Conservation (phyloP, 2,329 filamentous ascomycete genomes). For the Claviceps spartinae region DNA sequence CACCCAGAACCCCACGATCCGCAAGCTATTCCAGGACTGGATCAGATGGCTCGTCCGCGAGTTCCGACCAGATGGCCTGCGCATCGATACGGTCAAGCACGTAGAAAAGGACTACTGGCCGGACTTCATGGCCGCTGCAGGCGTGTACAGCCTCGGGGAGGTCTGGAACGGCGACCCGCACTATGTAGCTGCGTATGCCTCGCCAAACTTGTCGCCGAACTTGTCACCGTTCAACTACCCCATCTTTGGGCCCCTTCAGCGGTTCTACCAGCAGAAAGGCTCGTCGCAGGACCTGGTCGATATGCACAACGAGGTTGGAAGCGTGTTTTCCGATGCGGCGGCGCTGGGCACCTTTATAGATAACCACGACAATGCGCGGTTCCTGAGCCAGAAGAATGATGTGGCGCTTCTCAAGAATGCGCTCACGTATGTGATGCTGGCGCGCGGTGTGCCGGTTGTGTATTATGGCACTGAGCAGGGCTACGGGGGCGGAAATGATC, state of each 20-base stretch:
- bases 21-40: conserved; percentile 43
- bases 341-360: conserved; percentile 40
- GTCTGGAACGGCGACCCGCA: conserved; percentile 39
- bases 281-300: conserved; percentile 25
- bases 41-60: conserved; percentile 41
- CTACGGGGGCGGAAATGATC: conserved; percentile 32
- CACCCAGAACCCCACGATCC: conserved; percentile 37
- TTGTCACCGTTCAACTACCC: conserved; percentile 50
- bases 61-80: conserved; percentile 48
- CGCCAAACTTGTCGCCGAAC: conserved; percentile 16
- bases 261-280: conserved; percentile 24
- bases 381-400: conserved; percentile 37
- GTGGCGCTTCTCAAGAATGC: conserved; percentile 44
- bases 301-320: conserved; percentile 23
- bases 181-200: conserved; percentile 39
- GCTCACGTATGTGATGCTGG: conserved; percentile 46
- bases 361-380: conserved; percentile 46
- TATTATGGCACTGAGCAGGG: conserved; percentile 55
- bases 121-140: conserved; percentile 36
- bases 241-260: conserved; percentile 29
- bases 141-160: conserved; percentile 48
- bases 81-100: conserved; percentile 50
- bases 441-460: conserved; percentile 48
- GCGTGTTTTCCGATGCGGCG: conserved; percentile 28
- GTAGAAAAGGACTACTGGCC: conserved; percentile 46